Base-by-base conservation (phyloP, 1,284 basidiomycete genomes). In the Ceratobasidium sp. region DNA sequence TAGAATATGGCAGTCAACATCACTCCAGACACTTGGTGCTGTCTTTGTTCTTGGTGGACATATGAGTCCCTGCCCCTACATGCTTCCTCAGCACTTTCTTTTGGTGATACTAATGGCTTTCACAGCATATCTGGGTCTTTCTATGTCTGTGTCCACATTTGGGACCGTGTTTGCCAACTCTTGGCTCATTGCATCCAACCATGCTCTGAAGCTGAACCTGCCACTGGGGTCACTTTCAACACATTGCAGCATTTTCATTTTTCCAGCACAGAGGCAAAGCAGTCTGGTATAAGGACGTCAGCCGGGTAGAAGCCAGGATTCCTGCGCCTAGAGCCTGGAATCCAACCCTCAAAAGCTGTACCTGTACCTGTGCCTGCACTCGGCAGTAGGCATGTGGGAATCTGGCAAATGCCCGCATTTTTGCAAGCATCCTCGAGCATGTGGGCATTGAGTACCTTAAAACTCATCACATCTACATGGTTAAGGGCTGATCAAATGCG, bases 181-280 rank as follows among this genome's bases (percentile, higher is more conserved):
- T 26, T 59, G 14, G 7, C 11, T 2, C 18, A n/a, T 2, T 21
- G 44, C 14, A 59, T 59, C 21, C 57, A 41, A 13, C 57, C 35
- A 11, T 59, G 57, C 21, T 59, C 57, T 13, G 57, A 59, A 6
- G 6, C n/a, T 23, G 16, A 4, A 23, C 57, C 57, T 1, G 41
- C 57, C 3, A 59, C n/a, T 9, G 57, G 57, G 13, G 41, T 43
- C 16, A 59, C 57, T 3, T 59, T 59, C 26, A 41, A n/a, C 38
- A 6, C 35, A 21, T n/a, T 43, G 16, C 35, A 21, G 5, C 13
- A 11, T n/a, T 43, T 23, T n/a, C 57, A 59, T 43, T 23, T 59
- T 23, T 35, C 57, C 5, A 59, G 57, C 21, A 30, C 57, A 23
- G 57, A 59, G 21, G 38, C 58, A 2, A 61, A 61, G 58, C 21